phyloP scores from a whole-genome alignment of 78 protist species.

The Dictyostelium firmibasis region DNA sequence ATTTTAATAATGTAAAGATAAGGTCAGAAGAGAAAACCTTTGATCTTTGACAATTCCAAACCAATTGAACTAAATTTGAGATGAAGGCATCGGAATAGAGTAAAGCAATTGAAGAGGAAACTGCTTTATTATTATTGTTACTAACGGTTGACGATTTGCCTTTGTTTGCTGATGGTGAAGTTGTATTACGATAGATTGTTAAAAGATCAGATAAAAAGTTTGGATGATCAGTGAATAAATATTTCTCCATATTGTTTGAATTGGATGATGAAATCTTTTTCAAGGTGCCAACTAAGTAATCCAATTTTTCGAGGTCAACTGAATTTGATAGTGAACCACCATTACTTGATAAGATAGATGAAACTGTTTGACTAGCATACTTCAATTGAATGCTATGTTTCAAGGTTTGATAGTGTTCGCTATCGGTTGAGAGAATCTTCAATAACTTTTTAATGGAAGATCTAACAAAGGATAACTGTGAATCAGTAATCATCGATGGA shows the following conservation, averaged over 20 bases:
- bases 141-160: neutral
- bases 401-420: conserved; percentile 16
- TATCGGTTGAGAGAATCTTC: conserved; percentile 13
- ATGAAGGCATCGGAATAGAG: conserved; percentile 23
- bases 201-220: conserved; percentile 17
- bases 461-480: conserved; percentile 41
- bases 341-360: neutral
- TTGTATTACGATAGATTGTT: neutral
- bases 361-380: conserved; percentile 19
- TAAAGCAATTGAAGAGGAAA: neutral
- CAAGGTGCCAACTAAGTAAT: neutral
- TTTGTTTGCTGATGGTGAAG: neutral
- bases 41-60: conserved; percentile 41
- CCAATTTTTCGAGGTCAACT: neutral
- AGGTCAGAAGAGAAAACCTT: neutral
- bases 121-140: neutral
- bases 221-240: conserved; percentile 5
- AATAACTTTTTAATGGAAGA: conserved; percentile 9
- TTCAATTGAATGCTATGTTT: conserved; percentile 15
- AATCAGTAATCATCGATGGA: conserved; percentile 44
- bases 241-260: neutral
- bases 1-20: conserved; percentile 8
- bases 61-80: conserved; percentile 16
- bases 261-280: conserved; percentile 31
- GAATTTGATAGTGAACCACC: neutral